Evolutionary conservation across 306 rosid genomes (phyloP).

Genomic region (Neltuma alba): DNA sequence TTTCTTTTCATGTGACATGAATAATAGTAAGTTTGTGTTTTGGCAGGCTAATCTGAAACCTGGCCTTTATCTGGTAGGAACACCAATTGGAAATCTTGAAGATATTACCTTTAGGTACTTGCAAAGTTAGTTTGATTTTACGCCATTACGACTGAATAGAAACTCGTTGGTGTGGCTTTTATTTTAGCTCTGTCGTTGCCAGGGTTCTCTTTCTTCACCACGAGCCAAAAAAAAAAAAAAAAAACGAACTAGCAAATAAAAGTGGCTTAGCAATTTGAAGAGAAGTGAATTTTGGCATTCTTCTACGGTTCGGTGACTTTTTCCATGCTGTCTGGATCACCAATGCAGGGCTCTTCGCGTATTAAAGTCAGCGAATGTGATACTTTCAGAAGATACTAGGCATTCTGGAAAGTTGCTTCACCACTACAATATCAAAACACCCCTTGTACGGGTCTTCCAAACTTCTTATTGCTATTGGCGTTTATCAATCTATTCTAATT

Average conservation of each 20-base stretch:
- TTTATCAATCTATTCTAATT: constrained; percentile 35
- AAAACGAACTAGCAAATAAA: background rate
- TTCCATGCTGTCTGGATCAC: background rate
- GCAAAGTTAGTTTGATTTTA: background rate
- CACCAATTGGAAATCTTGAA: constrained; percentile 81
- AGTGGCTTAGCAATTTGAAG: background rate
- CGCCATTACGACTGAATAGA: background rate
- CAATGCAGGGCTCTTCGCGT: constrained; percentile 79
- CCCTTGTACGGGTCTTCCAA: constrained; percentile 61
- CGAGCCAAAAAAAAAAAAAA: background rate
- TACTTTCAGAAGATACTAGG: constrained; percentile 92
- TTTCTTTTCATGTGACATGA: constrained; percentile 28
- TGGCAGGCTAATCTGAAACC: constrained; percentile 63
- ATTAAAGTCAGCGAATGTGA: constrained; percentile 72
- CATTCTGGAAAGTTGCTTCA: constrained; percentile 92
- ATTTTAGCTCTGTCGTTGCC: background rate
- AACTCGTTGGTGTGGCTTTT: background rate
- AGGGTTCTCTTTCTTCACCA: background rate
- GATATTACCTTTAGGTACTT: constrained; percentile 76
- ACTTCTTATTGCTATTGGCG: background rate
- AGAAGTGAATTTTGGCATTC: background rate
- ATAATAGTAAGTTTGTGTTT: background rate
- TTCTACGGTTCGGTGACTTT: background rate
- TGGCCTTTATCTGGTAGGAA: constrained; percentile 88
- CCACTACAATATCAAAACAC: constrained; percentile 78